Evolutionary conservation across 2,329 filamentous ascomycete species (phyloP), one percentile per base, ranked within the genome.

Genomic region (Venturia carpophila): DNA sequence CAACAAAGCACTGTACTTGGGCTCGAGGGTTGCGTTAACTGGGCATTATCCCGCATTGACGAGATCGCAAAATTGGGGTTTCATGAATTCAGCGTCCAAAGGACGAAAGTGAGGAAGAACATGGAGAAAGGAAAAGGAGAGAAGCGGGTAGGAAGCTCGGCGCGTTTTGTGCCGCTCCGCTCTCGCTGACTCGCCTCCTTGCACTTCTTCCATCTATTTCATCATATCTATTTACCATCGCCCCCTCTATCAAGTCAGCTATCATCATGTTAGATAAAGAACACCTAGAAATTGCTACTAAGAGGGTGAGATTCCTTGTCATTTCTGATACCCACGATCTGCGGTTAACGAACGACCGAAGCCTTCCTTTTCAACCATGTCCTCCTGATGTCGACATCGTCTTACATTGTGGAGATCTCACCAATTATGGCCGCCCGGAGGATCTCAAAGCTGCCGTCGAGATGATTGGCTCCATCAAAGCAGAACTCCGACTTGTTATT

Each of bases 351-450:
- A 58, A 67, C 34, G 58, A 65, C 34, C 37, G 17, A 41, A 52
- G 24, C 39, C 21, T 34, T 9, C 24, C 61, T 37, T 64, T 66
- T 41, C 43, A 45, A 42, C 21, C 15, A 24, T 10, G 11, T 43
- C 15, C 49, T 10, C 64, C 66, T 7, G 37, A 49, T 6, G 39
- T 56, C 1, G 75, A 79, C 63, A 73, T 79, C 7, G 67, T 76
- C 0, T 70, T 79, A 2, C 75, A 79, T 64, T 77, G 74, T 61
- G 77, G 76, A 3, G 75, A 79, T 65, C 66, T 79, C 2, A 78
- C 76, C 0, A 68, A 72, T 45, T 66, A 67, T 34, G 75, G 74
- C 1, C 71, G 70, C 3, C 41, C 71, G 0, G n/a, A 66, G 5
- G 68, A 72, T n/a, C 76, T 74, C 67, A 64, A 70, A n/a, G 65